phyloP scores from a whole-genome alignment of 352 stramenopile genomes.

The Aphanomyces stellatus region DNA sequence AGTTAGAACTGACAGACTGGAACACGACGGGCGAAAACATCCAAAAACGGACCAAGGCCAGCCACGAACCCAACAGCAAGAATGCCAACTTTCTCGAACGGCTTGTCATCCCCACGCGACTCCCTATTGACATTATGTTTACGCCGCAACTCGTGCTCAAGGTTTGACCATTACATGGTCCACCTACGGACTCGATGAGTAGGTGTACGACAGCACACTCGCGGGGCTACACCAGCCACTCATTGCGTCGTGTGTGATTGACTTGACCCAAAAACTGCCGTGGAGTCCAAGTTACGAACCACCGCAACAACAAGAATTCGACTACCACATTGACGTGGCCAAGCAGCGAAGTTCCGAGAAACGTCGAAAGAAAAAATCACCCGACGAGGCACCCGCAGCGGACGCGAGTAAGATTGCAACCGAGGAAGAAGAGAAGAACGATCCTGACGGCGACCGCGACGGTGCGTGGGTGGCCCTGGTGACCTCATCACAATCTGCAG shows the following conservation, averaged over 20 bases:
- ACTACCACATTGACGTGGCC: slow-evolving; percentile 19
- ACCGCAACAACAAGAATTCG: slow-evolving; percentile 32
- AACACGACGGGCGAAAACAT: slow-evolving; percentile 40
- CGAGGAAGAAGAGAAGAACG: background rate
- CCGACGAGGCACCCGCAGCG: background rate
- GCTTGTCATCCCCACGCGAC: slow-evolving; percentile 35
- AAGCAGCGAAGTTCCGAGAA: background rate
- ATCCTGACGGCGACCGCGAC: no score
- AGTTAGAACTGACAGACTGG: slow-evolving; percentile 58
- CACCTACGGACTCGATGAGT: background rate
- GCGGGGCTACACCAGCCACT: slow-evolving; percentile 44
- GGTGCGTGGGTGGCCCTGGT: no score
- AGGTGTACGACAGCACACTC: slow-evolving; percentile 25
- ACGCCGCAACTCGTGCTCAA: slow-evolving; percentile 51
- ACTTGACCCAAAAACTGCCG: slow-evolving; percentile 50
- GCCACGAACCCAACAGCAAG: slow-evolving; percentile 35
- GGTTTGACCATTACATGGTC: slow-evolving; percentile 34
- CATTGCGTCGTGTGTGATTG: slow-evolving; percentile 47
- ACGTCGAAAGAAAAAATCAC: background rate
- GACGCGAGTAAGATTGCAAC: slow-evolving; percentile 13
- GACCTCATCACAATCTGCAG: no score
- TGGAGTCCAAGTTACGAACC: slow-evolving; percentile 51
- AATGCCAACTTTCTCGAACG: slow-evolving; percentile 69
- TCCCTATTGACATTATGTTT: slow-evolving; percentile 54
- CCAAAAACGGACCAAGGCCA: slow-evolving; percentile 30